A percentile compares a stretch with the other conserved stretches of the same genome.
Evolutionary conservation across 2,329 filamentous ascomycete species (phyloP).

Genomic region (Raffaelea ambrosiae): DNA sequence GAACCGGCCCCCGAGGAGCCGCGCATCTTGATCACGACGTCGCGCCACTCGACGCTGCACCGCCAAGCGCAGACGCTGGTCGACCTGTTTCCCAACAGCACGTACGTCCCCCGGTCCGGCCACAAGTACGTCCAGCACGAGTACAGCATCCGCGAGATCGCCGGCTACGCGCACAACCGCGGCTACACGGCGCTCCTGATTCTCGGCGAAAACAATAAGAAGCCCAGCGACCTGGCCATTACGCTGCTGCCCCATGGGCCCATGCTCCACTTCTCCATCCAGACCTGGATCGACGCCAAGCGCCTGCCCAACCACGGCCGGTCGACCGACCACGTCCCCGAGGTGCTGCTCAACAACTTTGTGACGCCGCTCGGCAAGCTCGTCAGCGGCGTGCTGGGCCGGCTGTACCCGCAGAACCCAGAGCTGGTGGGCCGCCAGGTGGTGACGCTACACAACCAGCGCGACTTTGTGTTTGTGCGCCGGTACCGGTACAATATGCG

Average conservation of each 20-base stretch:
- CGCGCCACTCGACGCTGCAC: slow-evolving; percentile 81
- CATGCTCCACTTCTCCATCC: slow-evolving; percentile 86
- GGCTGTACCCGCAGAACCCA: slow-evolving; percentile 69
- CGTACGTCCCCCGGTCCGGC: slow-evolving; percentile 78
- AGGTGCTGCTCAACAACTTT: slow-evolving; percentile 89
- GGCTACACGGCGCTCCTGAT: slow-evolving; percentile 79
- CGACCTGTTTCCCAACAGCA: slow-evolving; percentile 73
- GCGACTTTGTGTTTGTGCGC: slow-evolving; percentile 91
- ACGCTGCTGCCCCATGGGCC: slow-evolving; percentile 78
- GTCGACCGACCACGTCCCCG: slow-evolving; percentile 81
- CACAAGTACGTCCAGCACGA: slow-evolving; percentile 74
- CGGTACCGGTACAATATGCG: slow-evolving; percentile 89
- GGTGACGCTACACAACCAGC: slow-evolving; percentile 87
- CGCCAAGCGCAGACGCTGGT: slow-evolving; percentile 70
- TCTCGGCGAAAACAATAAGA: slow-evolving; percentile 83
- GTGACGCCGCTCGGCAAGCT: slow-evolving; percentile 84
- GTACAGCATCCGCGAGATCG: slow-evolving; percentile 86
- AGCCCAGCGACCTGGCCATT: slow-evolving; percentile 71
- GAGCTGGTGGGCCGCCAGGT: slow-evolving; percentile 72
- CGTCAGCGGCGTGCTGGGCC: slow-evolving; percentile 76
- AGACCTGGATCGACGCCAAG: slow-evolving; percentile 83
- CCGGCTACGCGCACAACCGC: slow-evolving; percentile 71
- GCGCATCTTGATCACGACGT: slow-evolving; percentile 88
- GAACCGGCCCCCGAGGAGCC: slow-evolving; percentile 51
- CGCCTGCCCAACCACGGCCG: slow-evolving; percentile 83